Conservation (phyloP, 768 basidiomycete species). For the Arthromyces matolae region DNA sequence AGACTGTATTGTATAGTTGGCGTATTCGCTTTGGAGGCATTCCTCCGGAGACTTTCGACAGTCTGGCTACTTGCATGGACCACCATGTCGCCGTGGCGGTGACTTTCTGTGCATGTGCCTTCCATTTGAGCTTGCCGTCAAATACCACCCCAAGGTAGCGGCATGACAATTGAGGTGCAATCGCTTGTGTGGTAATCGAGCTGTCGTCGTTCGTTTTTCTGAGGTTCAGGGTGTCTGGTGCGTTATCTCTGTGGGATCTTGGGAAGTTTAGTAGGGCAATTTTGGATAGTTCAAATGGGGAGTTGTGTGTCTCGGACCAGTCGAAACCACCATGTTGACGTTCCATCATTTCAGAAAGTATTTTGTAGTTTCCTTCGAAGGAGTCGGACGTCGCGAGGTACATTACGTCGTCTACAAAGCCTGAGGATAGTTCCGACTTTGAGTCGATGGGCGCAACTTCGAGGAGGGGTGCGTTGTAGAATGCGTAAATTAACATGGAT, state of each 20-base stretch:
- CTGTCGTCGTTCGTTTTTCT: neutral
- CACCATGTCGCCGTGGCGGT: too few relatives aligned
- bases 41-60: too few relatives aligned
- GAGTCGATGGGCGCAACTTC: neutral
- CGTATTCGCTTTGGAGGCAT: too few relatives aligned
- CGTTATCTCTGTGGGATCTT: neutral
- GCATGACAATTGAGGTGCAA: neutral
- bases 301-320: conserved; percentile 27
- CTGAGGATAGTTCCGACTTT: neutral
- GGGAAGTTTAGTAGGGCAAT: conserved; percentile 25
- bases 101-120: conserved; percentile 12
- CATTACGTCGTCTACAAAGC: conserved; percentile 15
- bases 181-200: neutral
- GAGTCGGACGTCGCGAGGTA: conserved; percentile 20
- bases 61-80: too few relatives aligned
- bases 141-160: neutral
- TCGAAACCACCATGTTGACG: conserved; percentile 18
- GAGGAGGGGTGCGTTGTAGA: conserved; percentile 25
- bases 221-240: conserved; percentile 2
- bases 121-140: conserved; percentile 4
- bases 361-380: conserved; percentile 19
- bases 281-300: conserved; percentile 29
- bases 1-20: too few relatives aligned
- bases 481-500: conserved; percentile 23
- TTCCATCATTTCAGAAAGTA: conserved; percentile 24